Conservation (phyloP, 106 monocot species). For the Acorus gramineus region DNA sequence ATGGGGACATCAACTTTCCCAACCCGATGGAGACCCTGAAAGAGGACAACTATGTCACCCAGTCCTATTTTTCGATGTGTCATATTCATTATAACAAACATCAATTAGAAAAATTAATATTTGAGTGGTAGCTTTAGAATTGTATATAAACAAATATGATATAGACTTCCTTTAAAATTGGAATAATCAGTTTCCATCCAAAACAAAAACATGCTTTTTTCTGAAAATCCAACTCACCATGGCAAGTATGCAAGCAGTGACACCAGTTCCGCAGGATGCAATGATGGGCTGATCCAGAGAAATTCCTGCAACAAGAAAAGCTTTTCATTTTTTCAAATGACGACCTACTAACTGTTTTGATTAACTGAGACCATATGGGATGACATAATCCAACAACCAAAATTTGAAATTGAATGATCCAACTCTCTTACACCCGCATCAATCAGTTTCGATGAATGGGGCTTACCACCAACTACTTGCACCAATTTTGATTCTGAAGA, state of each 20-base stretch:
- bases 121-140: not conserved
- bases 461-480: too few relatives aligned
- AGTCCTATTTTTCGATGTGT: not conserved
- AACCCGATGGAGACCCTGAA: slow-evolving; percentile 76
- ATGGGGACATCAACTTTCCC: slow-evolving; percentile 67
- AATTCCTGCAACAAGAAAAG: slow-evolving; percentile 36
- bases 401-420: too few relatives aligned
- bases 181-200: not conserved
- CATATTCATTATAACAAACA: too few relatives aligned
- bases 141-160: not conserved
- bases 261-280: slow-evolving; percentile 92
- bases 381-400: too few relatives aligned
- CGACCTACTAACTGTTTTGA: too few relatives aligned
- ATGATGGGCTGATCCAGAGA: slow-evolving; percentile 72
- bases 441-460: too few relatives aligned
- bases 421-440: too few relatives aligned
- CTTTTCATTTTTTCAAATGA: not conserved
- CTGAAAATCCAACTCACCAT: slow-evolving; percentile 40
- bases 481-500: too few relatives aligned
- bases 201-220: not conserved
- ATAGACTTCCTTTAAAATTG: not conserved
- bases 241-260: slow-evolving; percentile 85
- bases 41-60: slow-evolving; percentile 2
- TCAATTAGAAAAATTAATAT: too few relatives aligned
- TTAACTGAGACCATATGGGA: too few relatives aligned